Evolutionary conservation across 768 basidiomycete genomes (phyloP), one percentile per base, ranked within the genome.

Genomic region (Kwoniella europaea): DNA sequence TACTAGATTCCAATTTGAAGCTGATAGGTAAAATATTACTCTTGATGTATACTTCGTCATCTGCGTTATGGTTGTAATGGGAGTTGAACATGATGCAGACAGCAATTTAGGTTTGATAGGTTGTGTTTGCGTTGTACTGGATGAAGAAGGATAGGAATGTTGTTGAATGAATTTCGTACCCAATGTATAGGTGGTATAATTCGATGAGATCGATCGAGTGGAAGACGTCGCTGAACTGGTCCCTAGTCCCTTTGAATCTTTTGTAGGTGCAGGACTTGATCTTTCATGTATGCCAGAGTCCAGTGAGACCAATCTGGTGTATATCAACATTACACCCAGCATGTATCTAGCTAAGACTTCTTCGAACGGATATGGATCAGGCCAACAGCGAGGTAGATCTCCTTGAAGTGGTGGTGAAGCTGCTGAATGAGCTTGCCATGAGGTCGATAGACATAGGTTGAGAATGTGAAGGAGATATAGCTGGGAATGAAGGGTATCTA

Each of bases 401-500:
- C 78, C 20, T 79, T 72, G 15, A 79, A 82, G 70, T n/a, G 86
- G 84, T 1, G 73, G 79, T 44, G 75, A 63, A 27, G 27, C 27
- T n/a, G 86, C 85, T 5, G 86, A 79, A 61, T 85, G 84, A n/a
- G 85, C 83, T 44, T 85, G 86, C 91, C 91, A 93, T 42, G 91
- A 89, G 16, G 91, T 89, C 4, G 91, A 88, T 87, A 95, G 89
- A 58, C 90, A 88, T 55, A 91, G 86, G 0, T 90, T 87, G 13
- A 96, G 83, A 24, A 94, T 89, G 84, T 94, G 93, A 76, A 94
- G 86, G 50, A 95, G 84, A 75, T 92, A 92, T 1, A 95, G 86
- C 80, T 94, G 92, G 0, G 93, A 94, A 79, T 95, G 93, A 4
- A 94, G 87, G 54, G 90, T 88, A 67, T 93, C 91, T 18, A 92